These are phyloP conservation scores for Venturia aucupariae DNA, from an alignment of 2,329 filamentous ascomycete genomes.

Conservation along the genomic window DNA sequence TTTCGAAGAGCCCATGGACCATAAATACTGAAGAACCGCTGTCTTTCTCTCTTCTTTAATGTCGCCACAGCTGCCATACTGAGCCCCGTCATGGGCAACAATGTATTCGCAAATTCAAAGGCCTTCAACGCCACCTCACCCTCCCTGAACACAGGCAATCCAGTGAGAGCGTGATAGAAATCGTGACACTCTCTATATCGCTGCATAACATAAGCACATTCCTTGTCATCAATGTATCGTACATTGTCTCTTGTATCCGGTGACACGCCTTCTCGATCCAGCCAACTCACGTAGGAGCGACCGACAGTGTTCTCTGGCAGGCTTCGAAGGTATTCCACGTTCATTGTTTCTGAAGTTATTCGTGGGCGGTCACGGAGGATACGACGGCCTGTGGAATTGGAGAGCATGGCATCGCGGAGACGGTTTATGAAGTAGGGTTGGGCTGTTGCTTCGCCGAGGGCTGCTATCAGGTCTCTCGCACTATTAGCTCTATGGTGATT, in stretches of 20 bases:
- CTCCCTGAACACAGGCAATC: constrained; percentile 83
- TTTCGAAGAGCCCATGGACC: constrained; percentile 86
- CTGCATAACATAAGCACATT: constrained; percentile 98
- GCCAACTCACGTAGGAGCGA: constrained; percentile 74
- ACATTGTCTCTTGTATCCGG: constrained; percentile 80
- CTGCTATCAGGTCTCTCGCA: constrained; percentile 72
- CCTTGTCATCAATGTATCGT: constrained; percentile 85
- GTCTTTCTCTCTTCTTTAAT: constrained; percentile 53
- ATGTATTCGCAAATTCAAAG: constrained; percentile 91
- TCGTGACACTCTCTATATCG: constrained; percentile 95
- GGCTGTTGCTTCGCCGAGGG: constrained; percentile 88
- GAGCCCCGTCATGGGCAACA: constrained; percentile 89
- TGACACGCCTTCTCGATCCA: constrained; percentile 88
- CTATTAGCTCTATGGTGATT: background rate
- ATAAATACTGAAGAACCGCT: constrained; percentile 64
- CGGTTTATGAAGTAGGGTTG: constrained; percentile 92
- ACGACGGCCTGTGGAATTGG: constrained; percentile 70
- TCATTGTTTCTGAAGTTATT: constrained; percentile 65
- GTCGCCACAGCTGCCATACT: constrained; percentile 63
- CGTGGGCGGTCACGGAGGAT: constrained; percentile 86
- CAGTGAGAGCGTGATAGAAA: constrained; percentile 93
- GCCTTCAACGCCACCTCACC: constrained; percentile 96
- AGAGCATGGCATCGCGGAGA: constrained; percentile 86
- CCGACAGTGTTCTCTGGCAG: constrained; percentile 70
- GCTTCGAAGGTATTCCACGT: constrained; percentile 59